These are phyloP conservation scores for Rhodamnia rubescens DNA, from an alignment of 345 rosid genomes.

Conservation along the genomic window DNA sequence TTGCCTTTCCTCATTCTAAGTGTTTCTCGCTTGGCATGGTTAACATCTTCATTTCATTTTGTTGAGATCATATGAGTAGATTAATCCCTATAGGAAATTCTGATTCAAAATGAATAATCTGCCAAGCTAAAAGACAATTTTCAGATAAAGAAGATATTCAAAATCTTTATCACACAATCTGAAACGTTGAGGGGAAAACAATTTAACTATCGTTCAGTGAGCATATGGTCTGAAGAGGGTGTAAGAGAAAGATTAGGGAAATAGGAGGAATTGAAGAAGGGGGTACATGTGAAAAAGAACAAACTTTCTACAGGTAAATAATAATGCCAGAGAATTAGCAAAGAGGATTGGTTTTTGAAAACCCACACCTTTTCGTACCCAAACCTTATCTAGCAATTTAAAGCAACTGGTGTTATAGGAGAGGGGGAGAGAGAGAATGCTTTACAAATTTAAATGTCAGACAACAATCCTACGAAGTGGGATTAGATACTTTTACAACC, in stretches of 20 bases:
- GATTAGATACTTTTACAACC: neutral
- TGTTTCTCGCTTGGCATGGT: neutral
- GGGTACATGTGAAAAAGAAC: neutral
- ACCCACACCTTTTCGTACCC: neutral
- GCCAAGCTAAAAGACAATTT: neutral
- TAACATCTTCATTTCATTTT: neutral
- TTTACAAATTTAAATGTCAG: no score
- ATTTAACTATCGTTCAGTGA: neutral
- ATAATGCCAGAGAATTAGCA: neutral
- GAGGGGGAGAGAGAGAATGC: no score
- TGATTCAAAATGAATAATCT: neutral
- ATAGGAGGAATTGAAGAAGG: no score
- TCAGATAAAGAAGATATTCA: neutral
- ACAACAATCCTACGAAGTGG: no score
- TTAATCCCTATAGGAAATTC: neutral
- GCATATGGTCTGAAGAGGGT: neutral
- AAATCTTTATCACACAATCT: neutral
- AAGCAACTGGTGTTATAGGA: no score
- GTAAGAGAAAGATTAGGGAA: neutral
- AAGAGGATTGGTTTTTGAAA: neutral
- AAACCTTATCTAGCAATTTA: neutral
- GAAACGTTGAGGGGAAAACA: neutral
- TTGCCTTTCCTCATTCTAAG: neutral
- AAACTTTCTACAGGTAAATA: neutral
- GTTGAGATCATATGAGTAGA: neutral